These are phyloP conservation scores for Pythium vanterpoolii DNA, from an alignment of 352 stramenopile genomes.

Conservation along the genomic window DNA sequence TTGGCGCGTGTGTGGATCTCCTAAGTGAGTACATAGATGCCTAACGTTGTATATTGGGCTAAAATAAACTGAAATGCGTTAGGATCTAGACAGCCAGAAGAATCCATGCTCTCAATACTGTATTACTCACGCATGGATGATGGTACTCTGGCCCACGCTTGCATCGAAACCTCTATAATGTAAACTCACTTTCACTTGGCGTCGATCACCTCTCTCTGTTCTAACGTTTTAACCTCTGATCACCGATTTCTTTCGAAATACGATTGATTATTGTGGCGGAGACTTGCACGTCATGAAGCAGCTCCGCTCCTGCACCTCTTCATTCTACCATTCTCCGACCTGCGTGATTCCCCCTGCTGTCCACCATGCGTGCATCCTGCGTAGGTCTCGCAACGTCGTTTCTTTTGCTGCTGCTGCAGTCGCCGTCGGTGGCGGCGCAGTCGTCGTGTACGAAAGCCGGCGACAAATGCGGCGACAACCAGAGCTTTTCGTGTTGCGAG, in stretches of 20 bases:
- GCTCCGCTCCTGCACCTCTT: background rate
- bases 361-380: background rate
- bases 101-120: background rate
- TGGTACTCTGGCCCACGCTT: background rate
- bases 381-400: background rate
- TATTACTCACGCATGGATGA: background rate
- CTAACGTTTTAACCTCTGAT: background rate
- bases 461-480: slow-evolving; percentile 35
- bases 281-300: background rate
- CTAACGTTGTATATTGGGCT: background rate
- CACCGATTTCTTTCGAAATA: background rate
- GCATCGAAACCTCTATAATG: background rate
- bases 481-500: slow-evolving; percentile 33
- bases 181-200: background rate
- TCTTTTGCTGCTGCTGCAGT: background rate
- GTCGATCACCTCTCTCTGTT: background rate
- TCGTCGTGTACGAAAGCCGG: slow-evolving; percentile 8
- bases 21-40: background rate
- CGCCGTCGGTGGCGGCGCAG: background rate
- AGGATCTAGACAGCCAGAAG: background rate
- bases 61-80: background rate
- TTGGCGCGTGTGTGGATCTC: background rate
- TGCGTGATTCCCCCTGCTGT: background rate
- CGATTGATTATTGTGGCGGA: background rate
- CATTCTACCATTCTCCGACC: slow-evolving; percentile 1